phyloP scores from a whole-genome alignment of 495 filamentous ascomycete genomes.

The Antarctomyces pellizariae region DNA sequence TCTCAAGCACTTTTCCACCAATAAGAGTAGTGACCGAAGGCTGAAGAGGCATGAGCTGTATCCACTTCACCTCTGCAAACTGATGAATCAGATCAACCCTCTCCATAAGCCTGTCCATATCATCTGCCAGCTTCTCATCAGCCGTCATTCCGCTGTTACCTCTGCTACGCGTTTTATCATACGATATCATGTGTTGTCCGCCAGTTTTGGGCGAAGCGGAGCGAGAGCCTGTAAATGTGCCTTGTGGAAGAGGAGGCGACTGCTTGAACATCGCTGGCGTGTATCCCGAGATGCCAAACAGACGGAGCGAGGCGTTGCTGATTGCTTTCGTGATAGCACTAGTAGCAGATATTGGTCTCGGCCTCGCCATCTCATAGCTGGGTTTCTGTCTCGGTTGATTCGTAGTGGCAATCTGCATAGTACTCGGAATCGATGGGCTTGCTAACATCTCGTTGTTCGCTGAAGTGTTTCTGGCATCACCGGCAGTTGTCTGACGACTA shows the following conservation, averaged over 20 bases:
- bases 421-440: slow-evolving; percentile 26
- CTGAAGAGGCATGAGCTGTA: slow-evolving; percentile 71
- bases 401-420: slow-evolving; percentile 43
- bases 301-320: slow-evolving; percentile 70
- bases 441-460: slow-evolving; percentile 31
- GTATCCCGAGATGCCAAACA: slow-evolving; percentile 54
- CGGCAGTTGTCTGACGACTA: slow-evolving; percentile 50
- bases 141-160: too few species aligned
- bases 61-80: slow-evolving; percentile 96
- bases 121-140: slow-evolving; percentile 51
- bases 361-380: slow-evolving; percentile 63
- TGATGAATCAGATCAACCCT: slow-evolving; percentile 88
- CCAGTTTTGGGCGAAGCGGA: slow-evolving; percentile 26
- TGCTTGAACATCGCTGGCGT: slow-evolving; percentile 39
- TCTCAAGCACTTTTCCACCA: slow-evolving; percentile 31
- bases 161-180: slow-evolving; percentile 33
- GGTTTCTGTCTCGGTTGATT: slow-evolving; percentile 35
- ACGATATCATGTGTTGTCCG: slow-evolving; percentile 27
- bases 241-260: slow-evolving; percentile 59
- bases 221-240: slow-evolving; percentile 66
- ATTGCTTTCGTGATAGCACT: slow-evolving; percentile 87
- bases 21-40: slow-evolving; percentile 53
- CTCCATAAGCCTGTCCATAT: slow-evolving; percentile 75
- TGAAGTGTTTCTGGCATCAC: slow-evolving; percentile 29
- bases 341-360: slow-evolving; percentile 56